Evolutionary conservation across 441 rosid species (phyloP).

Genomic region (Caryocar brasiliense): DNA sequence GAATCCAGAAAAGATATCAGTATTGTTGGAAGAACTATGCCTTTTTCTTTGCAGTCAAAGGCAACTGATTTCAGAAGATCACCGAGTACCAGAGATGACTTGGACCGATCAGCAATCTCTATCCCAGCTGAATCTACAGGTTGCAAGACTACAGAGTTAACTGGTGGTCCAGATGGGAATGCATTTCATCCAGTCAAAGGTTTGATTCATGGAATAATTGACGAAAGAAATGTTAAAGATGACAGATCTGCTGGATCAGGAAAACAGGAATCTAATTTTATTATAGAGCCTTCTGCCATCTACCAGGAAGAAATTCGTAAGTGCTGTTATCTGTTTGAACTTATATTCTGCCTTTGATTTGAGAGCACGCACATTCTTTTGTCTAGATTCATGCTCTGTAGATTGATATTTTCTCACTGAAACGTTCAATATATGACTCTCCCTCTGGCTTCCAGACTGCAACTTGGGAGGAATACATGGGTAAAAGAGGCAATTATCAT

Average conservation of each 20-base stretch:
- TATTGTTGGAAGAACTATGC: conserved; percentile 90
- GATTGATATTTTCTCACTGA: too few relatives aligned
- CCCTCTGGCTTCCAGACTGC: too few relatives aligned
- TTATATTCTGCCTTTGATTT: conserved; percentile 1
- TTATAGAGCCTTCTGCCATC: conserved; percentile 42
- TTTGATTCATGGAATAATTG: conserved; percentile 31
- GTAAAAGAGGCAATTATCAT: too few relatives aligned
- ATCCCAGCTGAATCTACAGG: conserved; percentile 35
- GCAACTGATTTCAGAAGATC: conserved; percentile 51
- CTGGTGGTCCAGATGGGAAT: conserved; percentile 32
- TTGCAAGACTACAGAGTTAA: conserved; percentile 33
- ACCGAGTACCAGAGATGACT: conserved; percentile 51
- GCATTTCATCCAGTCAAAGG: conserved; percentile 31
- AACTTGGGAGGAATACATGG: too few relatives aligned
- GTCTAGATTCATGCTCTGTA: too few relatives aligned
- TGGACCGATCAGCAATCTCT: conserved; percentile 41
- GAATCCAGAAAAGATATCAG: conserved; percentile 70
- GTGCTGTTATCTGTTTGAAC: conserved; percentile 14
- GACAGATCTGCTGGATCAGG: conserved; percentile 37
- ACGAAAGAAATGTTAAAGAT: conserved; percentile 51
- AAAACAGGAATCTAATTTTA: conserved; percentile 38
- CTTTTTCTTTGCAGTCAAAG: conserved; percentile 88
- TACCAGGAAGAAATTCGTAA: conserved; percentile 55
- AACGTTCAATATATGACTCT: too few relatives aligned
- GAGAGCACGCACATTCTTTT: too few relatives aligned